Percentiles rank a stretch among this genome's conserved stretches.
phyloP scores from a whole-genome alignment of 176 grass and related monocot species.

The Juncus effusus region DNA sequence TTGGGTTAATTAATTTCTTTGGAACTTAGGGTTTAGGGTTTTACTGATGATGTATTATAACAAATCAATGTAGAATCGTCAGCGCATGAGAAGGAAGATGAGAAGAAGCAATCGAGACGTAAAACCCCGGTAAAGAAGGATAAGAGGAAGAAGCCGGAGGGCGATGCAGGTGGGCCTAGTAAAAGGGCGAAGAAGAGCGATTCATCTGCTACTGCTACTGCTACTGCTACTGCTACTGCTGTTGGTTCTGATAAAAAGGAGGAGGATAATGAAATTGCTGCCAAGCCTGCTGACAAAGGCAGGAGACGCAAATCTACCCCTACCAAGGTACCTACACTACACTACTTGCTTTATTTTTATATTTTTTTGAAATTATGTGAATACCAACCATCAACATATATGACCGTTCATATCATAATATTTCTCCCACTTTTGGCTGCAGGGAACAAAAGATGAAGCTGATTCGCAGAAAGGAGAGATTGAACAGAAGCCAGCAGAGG shows the following conservation, averaged over 20 bases:
- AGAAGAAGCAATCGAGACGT: conserved; percentile 53
- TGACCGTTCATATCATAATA: background rate
- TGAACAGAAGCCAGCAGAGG: background rate
- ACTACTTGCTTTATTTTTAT: background rate
- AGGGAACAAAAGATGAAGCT: background rate
- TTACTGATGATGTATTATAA: conserved; percentile 20
- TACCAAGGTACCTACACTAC: conserved; percentile 47
- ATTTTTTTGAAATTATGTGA: background rate
- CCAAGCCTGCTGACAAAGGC: conserved; percentile 62
- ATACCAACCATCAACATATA: background rate
- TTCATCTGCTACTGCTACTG: background rate
- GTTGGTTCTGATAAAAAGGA: too few relatives aligned
- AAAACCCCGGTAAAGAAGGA: conserved; percentile 54
- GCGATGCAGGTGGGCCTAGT: conserved; percentile 58
- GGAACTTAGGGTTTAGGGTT: background rate
- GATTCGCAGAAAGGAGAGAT: background rate
- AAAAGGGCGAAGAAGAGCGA: conserved; percentile 40
- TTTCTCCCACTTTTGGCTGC: background rate
- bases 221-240: background rate
- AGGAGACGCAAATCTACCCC: conserved; percentile 45
- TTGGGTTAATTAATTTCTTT: conserved; percentile 10
- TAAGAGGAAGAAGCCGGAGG: conserved; percentile 47
- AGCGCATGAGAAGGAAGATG: conserved; percentile 83
- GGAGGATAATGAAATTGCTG: conserved; percentile 32
- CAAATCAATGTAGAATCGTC: conserved; percentile 67